These are phyloP conservation scores for Candida maesae DNA, from an alignment of 805 yeast species.

Conservation along the genomic window DNA sequence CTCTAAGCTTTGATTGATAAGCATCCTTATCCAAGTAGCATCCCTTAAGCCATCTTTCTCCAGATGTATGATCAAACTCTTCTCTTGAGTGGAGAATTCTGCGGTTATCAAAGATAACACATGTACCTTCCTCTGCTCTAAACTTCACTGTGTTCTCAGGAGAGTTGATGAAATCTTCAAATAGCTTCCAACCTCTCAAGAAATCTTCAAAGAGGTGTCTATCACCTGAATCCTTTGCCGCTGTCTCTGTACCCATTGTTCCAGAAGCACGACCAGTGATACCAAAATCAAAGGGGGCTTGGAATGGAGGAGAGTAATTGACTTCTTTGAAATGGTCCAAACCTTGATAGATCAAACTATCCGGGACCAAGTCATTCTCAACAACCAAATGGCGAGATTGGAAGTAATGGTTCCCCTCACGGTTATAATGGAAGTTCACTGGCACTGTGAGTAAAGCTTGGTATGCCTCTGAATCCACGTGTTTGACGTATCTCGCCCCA, in stretches of 20 bases:
- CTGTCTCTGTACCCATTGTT: slow-evolving; percentile 23
- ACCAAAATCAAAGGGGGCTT: slow-evolving; percentile 67
- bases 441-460: slow-evolving; percentile 60
- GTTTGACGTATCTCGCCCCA: slow-evolving; percentile 55
- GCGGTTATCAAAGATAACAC: slow-evolving; percentile 69
- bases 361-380: slow-evolving; percentile 38
- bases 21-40: slow-evolving; percentile 72
- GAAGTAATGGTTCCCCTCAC: slow-evolving; percentile 57
- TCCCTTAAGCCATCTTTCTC: slow-evolving; percentile 69
- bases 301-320: slow-evolving; percentile 80
- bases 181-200: slow-evolving; percentile 52
- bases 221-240: slow-evolving; percentile 37
- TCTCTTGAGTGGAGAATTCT: slow-evolving; percentile 66
- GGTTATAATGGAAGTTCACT: slow-evolving; percentile 63
- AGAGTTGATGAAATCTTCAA: slow-evolving; percentile 54
- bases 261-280: slow-evolving; percentile 30
- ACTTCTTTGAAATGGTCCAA: slow-evolving; percentile 45
- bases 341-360: slow-evolving; percentile 14
- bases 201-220: slow-evolving; percentile 48
- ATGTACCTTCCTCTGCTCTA: slow-evolving; percentile 53
- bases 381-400: slow-evolving; percentile 60
- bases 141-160: slow-evolving; percentile 51
- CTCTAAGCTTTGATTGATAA: slow-evolving; percentile 55
- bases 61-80: slow-evolving; percentile 42
- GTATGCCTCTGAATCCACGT: slow-evolving; percentile 58